Evolutionary conservation across 2,329 filamentous ascomycete species (phyloP), one percentile per base, ranked within the genome.

Genomic region (Cladosporium phlei): DNA sequence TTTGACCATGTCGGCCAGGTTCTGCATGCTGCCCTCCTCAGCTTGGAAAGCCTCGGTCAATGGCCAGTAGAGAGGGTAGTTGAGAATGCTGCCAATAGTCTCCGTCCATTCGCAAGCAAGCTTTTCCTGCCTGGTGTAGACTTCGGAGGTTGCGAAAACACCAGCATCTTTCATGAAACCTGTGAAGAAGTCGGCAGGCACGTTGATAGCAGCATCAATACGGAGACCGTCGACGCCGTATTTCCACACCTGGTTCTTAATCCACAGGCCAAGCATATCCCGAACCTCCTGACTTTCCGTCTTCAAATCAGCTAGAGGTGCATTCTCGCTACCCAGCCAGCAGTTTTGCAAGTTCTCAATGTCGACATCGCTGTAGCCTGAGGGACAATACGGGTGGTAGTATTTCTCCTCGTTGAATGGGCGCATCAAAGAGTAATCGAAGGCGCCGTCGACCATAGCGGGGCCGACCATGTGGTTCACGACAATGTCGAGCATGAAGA

Each of bases 301-400:
- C 24, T 65, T 62, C 22, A 74, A 55, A 52, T 74, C 71, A 1
- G 70, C 65, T 16, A 74, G 62, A 10, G 69, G 60, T 12, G 72
- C 67, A 2, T 56, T 63, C 14, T 66, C 56, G 52, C 74, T 69
- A 11, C 74, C 74, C 20, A 73, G 63, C 72, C 74, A 76, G 59
- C 75, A 74, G 24, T 48, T 39, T 14, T 48, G 34, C 28, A 62
- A 42, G 50, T 68, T 63, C 4, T 39, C 33, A 6, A 47, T 27
- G 11, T 47, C 44, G 20, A 17, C 20, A 33, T 80, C 61, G 30
- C 62, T 56, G 64, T 79, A 81, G 60, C 82, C 59, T 30, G 77
- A 69, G 2, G 56, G 58, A 60, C 81, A 84, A 54, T 72, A 75
- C 1, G 71, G 22, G 57, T 85, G 79, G 40, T 39, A 54, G 28